phyloP scores from a whole-genome alignment of 192 early-diverging fungal genomes.

The Haplosporangium gracile region DNA sequence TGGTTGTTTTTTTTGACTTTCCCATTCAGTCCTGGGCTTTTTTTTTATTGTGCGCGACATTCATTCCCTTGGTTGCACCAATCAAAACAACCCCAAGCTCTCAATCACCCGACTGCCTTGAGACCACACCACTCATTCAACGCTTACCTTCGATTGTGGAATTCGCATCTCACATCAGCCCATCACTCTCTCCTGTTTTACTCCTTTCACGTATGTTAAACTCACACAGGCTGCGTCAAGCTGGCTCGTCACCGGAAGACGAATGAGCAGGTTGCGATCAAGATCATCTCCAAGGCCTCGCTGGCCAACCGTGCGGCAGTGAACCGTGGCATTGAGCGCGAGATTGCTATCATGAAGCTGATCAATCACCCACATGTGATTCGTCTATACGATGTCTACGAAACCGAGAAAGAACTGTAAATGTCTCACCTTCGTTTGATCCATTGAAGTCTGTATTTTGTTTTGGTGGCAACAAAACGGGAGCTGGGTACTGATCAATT shows the following conservation, averaged over 20 bases:
- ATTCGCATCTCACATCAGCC: background rate
- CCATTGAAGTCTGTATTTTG: background rate
- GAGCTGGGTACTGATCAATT: background rate
- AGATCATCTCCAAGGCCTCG: conserved; percentile 65
- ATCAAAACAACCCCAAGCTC: background rate
- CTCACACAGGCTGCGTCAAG: conserved; percentile 61
- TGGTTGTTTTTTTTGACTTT: background rate
- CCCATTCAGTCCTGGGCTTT: no score
- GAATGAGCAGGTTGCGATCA: conserved; percentile 67
- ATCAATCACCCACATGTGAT: conserved; percentile 69
- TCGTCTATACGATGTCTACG: conserved; percentile 64
- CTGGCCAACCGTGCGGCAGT: conserved; percentile 59
- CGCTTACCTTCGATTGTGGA: background rate
- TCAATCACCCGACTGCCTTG: background rate
- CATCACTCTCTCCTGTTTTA: background rate
- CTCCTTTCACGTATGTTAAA: background rate
- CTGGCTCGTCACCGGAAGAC: conserved; percentile 63
- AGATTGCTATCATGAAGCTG: conserved; percentile 68
- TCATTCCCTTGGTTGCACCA: conserved; percentile 6
- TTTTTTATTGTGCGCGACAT: background rate
- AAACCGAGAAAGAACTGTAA: conserved; percentile 56
- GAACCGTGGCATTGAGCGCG: conserved; percentile 63
- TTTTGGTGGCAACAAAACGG: conserved; percentile 8
- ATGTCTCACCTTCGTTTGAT: conserved; percentile 15
- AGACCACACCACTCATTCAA: background rate